Conservation (phyloP, 139 green algal genomes). For the Parachlorella kessleri region DNA sequence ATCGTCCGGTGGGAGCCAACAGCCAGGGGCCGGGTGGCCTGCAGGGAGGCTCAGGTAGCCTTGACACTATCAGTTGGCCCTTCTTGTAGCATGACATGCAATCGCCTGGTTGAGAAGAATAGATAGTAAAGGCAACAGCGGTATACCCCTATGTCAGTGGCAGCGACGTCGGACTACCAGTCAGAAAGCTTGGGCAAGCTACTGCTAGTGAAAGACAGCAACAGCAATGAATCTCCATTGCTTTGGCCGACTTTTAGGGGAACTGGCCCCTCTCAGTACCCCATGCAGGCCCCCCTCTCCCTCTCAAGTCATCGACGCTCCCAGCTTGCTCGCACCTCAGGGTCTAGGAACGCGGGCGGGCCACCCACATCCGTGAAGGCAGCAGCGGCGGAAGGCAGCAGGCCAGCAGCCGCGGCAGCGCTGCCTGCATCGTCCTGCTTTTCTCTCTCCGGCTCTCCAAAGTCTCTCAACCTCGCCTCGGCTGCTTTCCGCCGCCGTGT, state of each 20-base stretch:
- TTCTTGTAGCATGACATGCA: too few species aligned
- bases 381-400: constrained; percentile 13
- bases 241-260: background rate
- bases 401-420: background rate
- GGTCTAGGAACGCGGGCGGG: constrained; percentile 29
- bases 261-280: too few species aligned
- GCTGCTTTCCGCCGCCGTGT: background rate
- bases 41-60: too few species aligned
- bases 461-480: constrained; percentile 3
- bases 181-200: background rate
- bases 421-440: background rate
- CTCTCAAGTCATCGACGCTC: too few species aligned
- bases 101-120: too few species aligned
- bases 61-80: too few species aligned
- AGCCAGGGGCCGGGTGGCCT: constrained; percentile 31
- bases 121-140: too few species aligned
- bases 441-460: constrained; percentile 7
- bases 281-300: too few species aligned
- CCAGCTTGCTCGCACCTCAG: constrained; percentile 28
- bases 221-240: too few species aligned
- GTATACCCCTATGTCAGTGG: too few species aligned
- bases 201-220: background rate
- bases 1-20: constrained; percentile 8
- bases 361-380: constrained; percentile 26
- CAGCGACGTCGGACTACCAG: background rate